A percentile compares a stretch with the other conserved stretches of the same genome.
These are phyloP conservation scores for Umbellularia californica DNA, from an alignment of 164 flowering plant genomes.

Conservation along the genomic window DNA sequence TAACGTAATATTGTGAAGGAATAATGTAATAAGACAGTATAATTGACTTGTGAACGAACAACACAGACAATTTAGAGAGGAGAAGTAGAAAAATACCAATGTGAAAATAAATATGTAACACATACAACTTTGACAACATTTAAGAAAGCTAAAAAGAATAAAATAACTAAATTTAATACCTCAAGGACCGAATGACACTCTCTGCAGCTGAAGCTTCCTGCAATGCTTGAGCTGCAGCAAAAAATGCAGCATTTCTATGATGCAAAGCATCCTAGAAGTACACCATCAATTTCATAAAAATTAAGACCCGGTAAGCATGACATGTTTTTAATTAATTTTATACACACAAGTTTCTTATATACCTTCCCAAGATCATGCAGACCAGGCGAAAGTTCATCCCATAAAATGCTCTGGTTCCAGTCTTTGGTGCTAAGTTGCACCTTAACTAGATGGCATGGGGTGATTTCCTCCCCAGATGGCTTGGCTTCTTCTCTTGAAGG, in stretches of 20 bases:
- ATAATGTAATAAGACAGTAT: too few relatives aligned
- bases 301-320: background rate
- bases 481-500: conserved; percentile 20
- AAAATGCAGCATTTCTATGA: conserved; percentile 36
- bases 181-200: conserved; percentile 40
- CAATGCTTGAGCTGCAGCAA: conserved; percentile 45
- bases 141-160: background rate
- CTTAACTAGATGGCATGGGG: conserved; percentile 29
- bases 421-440: conserved; percentile 25
- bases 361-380: conserved; percentile 53
- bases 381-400: conserved; percentile 37
- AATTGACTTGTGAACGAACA: too few relatives aligned
- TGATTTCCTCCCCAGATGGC: conserved; percentile 17
- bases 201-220: conserved; percentile 62
- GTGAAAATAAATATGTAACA: too few relatives aligned
- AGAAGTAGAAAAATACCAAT: too few relatives aligned
- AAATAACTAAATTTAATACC: conserved; percentile 26
- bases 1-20: too few relatives aligned
- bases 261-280: conserved; percentile 39
- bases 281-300: conserved; percentile 2
- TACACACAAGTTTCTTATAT: background rate
- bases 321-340: background rate
- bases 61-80: too few relatives aligned
- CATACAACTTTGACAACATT: background rate
- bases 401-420: conserved; percentile 24